Conservation (phyloP, 1,284 basidiomycete species). For the Hymenochaete sp. region DNA sequence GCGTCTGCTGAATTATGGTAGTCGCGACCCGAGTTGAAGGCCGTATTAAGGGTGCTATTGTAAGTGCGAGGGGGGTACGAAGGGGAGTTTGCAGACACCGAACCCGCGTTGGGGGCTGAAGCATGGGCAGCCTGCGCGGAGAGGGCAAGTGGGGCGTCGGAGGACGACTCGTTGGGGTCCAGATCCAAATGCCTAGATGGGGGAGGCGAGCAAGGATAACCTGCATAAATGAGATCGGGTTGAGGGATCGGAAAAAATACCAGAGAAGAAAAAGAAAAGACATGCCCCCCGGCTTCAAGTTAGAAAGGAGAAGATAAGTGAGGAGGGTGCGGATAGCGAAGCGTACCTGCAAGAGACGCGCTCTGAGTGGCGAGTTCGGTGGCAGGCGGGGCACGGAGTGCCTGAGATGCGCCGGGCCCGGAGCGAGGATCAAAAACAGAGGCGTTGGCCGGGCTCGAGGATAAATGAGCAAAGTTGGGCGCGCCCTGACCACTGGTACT, state of each 20-base stretch:
- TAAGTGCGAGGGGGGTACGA: not conserved
- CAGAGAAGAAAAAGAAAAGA: constrained; percentile 6
- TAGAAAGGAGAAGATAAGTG: not conserved
- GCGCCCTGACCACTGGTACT: too few species aligned
- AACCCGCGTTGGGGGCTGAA: not conserved
- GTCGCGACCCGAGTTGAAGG: not conserved
- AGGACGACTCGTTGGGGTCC: not conserved
- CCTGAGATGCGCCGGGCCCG: too few species aligned
- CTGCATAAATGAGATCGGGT: constrained; percentile 2
- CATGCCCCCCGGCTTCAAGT: too few species aligned
- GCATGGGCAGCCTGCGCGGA: not conserved
- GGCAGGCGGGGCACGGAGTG: constrained; percentile 9
- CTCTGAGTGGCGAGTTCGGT: constrained; percentile 3
- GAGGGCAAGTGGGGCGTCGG: not conserved
- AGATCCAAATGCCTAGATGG: constrained; percentile 14
- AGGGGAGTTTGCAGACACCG: not conserved
- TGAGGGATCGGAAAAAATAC: constrained; percentile 3
- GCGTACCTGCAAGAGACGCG: not conserved
- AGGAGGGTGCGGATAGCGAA: not conserved
- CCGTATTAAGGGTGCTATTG: not conserved
- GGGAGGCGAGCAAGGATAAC: constrained; percentile 18
- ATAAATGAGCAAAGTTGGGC: too few species aligned
- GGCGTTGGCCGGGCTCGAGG: not conserved
- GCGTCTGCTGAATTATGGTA: too few species aligned
- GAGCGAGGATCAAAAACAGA: constrained; percentile 7